These are phyloP conservation scores for Aspergillus sp. DNA, from an alignment of 2,329 filamentous ascomycete species.

Conservation along the genomic window DNA sequence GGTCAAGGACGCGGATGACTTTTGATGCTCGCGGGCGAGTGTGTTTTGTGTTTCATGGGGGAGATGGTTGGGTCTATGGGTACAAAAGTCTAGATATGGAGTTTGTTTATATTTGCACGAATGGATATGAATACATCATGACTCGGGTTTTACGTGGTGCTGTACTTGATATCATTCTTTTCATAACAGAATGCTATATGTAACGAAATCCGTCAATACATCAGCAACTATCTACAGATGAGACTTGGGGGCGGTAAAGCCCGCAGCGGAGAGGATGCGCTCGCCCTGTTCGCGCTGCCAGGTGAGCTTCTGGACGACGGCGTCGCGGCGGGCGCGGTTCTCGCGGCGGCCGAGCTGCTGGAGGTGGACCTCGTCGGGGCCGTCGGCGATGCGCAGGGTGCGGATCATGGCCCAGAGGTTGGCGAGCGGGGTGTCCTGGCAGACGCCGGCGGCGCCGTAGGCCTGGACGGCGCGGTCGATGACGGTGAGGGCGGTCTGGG, in stretches of 20 bases:
- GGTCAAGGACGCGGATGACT: conserved; percentile 29
- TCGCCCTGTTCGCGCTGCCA: conserved; percentile 42
- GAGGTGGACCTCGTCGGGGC: conserved; percentile 93
- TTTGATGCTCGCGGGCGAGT: conserved; percentile 24
- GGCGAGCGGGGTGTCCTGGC: conserved; percentile 90
- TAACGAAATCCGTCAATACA: no score
- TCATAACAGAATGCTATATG: conserved; percentile 1
- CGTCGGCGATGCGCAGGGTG: conserved; percentile 84
- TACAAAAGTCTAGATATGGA: not conserved
- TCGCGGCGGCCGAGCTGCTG: conserved; percentile 55
- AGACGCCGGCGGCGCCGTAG: conserved; percentile 86
- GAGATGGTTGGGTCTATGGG: not conserved
- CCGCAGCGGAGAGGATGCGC: conserved; percentile 35
- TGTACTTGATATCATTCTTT: no score
- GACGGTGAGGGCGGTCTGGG: conserved; percentile 75
- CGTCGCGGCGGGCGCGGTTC: conserved; percentile 51
- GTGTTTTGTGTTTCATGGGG: conserved; percentile 5
- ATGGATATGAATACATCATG: not conserved
- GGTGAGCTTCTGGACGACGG: conserved; percentile 41
- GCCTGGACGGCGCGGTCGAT: conserved; percentile 94
- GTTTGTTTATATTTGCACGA: not conserved
- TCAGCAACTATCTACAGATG: conserved; percentile 28
- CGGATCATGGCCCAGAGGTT: conserved; percentile 77
- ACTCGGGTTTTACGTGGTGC: not conserved
- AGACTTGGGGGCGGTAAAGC: conserved; percentile 31